phyloP scores from a whole-genome alignment of 495 filamentous ascomycete species.

The Penicillium simplicissimum region DNA sequence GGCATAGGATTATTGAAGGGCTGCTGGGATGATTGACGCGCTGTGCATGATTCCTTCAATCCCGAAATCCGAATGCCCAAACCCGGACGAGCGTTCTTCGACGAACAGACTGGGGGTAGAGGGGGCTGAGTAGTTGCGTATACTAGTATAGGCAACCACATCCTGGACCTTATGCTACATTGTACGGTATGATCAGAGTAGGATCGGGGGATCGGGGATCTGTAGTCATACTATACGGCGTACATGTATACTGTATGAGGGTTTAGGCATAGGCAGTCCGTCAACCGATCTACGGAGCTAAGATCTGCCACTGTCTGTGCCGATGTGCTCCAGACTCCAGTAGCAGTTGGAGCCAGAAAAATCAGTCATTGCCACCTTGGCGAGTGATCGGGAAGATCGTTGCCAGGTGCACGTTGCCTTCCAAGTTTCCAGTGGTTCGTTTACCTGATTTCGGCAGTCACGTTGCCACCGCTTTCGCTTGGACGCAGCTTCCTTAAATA shows the following conservation, averaged over 20 bases:
- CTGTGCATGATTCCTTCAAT: background rate
- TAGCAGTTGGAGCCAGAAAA: background rate
- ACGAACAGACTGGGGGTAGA: background rate
- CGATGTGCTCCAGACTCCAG: too few relatives aligned
- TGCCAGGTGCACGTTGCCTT: background rate
- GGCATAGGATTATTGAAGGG: background rate
- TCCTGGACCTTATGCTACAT: background rate
- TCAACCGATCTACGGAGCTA: background rate
- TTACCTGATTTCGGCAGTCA: background rate
- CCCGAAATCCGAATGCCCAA: background rate
- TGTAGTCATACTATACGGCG: too few relatives aligned
- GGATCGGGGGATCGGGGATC: background rate
- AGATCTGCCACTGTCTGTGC: background rate
- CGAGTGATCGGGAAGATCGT: background rate
- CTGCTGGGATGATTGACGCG: background rate
- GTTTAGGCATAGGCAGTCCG: background rate
- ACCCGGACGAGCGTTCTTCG: background rate
- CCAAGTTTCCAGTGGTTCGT: background rate
- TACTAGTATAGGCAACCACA: background rate
- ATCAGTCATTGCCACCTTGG: background rate
- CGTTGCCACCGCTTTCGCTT: constrained; percentile 6
- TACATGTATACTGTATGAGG: too few relatives aligned
- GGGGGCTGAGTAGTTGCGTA: background rate
- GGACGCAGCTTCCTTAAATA: background rate
- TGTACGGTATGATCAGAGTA: background rate